Conservation (phyloP, 768 basidiomycete genomes). For the Amanita thiersii region DNA sequence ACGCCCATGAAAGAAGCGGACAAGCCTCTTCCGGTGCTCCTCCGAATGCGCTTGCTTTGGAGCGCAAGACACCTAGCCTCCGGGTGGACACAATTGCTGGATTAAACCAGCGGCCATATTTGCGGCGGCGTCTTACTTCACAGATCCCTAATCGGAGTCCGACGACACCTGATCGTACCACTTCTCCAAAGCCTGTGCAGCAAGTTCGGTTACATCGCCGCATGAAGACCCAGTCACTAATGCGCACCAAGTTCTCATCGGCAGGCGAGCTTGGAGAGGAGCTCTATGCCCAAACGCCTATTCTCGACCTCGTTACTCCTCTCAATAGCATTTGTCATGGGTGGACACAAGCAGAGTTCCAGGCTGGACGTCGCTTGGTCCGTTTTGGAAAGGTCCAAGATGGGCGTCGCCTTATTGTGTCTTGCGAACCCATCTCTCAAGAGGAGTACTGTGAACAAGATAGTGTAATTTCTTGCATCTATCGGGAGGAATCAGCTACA, state of each 20-base stretch:
- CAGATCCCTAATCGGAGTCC: conserved; percentile 31
- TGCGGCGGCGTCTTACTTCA: conserved; percentile 30
- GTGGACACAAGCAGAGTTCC: conserved; percentile 61
- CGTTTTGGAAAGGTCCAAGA: conserved; percentile 77
- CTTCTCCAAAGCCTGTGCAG: conserved; percentile 17
- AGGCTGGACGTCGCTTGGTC: conserved; percentile 73
- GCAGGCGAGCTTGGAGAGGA: conserved; percentile 28
- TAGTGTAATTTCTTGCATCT: conserved; percentile 93
- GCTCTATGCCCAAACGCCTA: conserved; percentile 40
- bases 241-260: conserved; percentile 31
- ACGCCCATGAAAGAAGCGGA: neutral
- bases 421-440: conserved; percentile 68
- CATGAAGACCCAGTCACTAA: conserved; percentile 32
- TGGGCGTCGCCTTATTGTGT: conserved; percentile 67
- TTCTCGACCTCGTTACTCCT: conserved; percentile 54
- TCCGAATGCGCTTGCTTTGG: neutral
- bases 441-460: conserved; percentile 66
- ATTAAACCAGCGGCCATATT: conserved; percentile 15
- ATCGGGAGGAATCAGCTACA: conserved; percentile 63
- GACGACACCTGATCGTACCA: conserved; percentile 28
- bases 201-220: conserved; percentile 32
- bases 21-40: neutral
- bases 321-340: conserved; percentile 44
- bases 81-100: neutral
- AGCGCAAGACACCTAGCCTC: neutral